Percentiles rank a stretch among this genome's conserved stretches.
phyloP scores from a whole-genome alignment of 441 rosid species.

The Croton laevigatus region DNA sequence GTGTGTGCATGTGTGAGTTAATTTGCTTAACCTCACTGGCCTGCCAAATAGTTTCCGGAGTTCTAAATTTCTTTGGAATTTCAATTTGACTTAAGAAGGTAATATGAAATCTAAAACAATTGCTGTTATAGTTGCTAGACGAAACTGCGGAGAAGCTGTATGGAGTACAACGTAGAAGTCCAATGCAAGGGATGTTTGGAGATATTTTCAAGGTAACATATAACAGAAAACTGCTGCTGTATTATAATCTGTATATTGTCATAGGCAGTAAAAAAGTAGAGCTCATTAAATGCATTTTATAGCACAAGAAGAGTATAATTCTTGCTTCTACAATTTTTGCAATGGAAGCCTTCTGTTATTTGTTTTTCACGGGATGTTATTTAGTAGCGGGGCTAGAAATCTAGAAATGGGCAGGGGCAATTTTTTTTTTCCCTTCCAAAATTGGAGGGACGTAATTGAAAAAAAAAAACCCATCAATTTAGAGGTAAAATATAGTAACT shows the following conservation, averaged over 20 bases:
- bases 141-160: constrained; percentile 81
- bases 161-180: constrained; percentile 84
- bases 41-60: not conserved
- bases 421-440: too few species aligned
- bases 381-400: too few species aligned
- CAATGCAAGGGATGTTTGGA: constrained; percentile 87
- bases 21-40: too few species aligned
- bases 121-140: constrained; percentile 61
- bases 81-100: not conserved
- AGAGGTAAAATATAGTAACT: too few species aligned
- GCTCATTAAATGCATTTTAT: not conserved
- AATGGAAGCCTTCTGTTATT: not conserved
- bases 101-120: constrained; percentile 18
- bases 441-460: too few species aligned
- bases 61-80: constrained; percentile 12
- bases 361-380: not conserved
- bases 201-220: constrained; percentile 72
- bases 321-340: not conserved
- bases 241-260: not conserved
- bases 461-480: too few species aligned
- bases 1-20: not conserved
- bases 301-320: not conserved
- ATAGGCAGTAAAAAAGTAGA: not conserved
- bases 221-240: not conserved
- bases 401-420: too few species aligned